Base-by-base conservation (phyloP, 2,329 filamentous ascomycete genomes). In the Neofusicoccum umdonicola region DNA sequence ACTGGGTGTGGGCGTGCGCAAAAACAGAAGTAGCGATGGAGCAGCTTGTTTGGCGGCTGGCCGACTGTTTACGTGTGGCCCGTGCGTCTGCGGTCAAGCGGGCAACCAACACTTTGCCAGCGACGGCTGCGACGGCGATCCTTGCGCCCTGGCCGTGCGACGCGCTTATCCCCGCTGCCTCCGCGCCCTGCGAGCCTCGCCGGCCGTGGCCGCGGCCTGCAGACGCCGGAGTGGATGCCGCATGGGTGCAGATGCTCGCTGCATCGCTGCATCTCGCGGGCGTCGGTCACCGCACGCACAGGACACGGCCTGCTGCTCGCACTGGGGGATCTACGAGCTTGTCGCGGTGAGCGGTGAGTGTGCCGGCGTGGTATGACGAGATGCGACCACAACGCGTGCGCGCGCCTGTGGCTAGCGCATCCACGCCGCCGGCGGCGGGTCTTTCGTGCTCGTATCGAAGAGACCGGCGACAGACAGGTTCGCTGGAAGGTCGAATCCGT, bases 271-370 rank as follows among this genome's bases (percentile, higher is more conserved):
- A 35, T 52, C 34, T 17, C 31, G 19, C 6, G 50, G 7, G 50
- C 50, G n/a, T 31, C 56, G 47, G 41, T 19, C 41, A 47, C 47
- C 42, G 56, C 54, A 45, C 56, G 56, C 56, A 60, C 56, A 47
- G 56, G 56, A 60, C 56, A 19, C 56, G 31, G 56, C 42, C 56
- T 47, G 56, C 41, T 47, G 56, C 56, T 47, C 56, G 56, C 56
- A 12, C 56, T 13, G 56, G 56, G 56, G 56, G 56, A 60, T 60
- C 56, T 41, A 60, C 56, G 56, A 37, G 42, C 56, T 60, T 60
- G 42, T 60, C 31, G 31, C 42, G 56, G 11, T 60, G 56, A 47
- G 56, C 56, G 56, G 56, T 60, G 56, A 47, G 42, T 8, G 6
- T 3, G 22, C 15, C 17, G 22, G 34, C 54, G n/a, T 31, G 27